Conservation (phyloP, 2,329 filamentous ascomycete genomes). For the Proliferodiscus dingleyae region DNA sequence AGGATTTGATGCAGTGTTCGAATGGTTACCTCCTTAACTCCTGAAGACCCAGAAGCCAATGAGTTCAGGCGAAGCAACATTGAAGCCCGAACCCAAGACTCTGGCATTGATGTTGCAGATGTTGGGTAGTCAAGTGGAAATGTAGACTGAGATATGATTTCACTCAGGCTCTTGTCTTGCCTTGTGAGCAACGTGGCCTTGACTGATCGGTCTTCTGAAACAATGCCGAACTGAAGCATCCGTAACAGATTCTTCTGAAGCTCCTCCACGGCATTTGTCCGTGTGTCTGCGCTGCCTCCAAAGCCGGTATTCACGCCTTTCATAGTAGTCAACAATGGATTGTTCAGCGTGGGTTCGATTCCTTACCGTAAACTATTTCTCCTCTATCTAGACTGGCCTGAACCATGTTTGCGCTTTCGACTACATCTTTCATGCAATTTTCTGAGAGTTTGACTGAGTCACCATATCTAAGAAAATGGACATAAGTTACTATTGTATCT, state of each 20-base stretch:
- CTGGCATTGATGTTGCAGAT: conserved; percentile 37
- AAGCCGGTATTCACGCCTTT: conserved; percentile 64
- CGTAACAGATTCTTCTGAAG: conserved; percentile 55
- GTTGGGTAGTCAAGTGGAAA: too few species aligned
- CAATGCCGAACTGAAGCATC: conserved; percentile 45
- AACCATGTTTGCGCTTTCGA: background rate
- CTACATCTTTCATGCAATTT: background rate
- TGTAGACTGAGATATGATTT: too few species aligned
- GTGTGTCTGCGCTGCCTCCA: conserved; percentile 57
- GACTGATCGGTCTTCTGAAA: conserved; percentile 21
- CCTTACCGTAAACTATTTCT: background rate
- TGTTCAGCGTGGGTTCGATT: too few species aligned
- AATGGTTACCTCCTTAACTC: conserved; percentile 43
- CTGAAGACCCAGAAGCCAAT: conserved; percentile 51
- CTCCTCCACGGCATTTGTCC: conserved; percentile 44
- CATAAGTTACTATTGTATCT: background rate
- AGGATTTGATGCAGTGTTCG: conserved; percentile 43
- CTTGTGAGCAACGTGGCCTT: too few species aligned
- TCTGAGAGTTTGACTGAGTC: background rate
- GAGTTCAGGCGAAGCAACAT: conserved; percentile 54
- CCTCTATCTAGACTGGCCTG: background rate
- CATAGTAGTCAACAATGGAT: too few species aligned
- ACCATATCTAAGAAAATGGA: background rate
- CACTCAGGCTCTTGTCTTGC: too few species aligned
- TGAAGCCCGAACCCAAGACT: conserved; percentile 48